Evolutionary conservation across 768 basidiomycete genomes (phyloP), one percentile per base, ranked within the genome.

Genomic region (Gymnopilus junonius): DNA sequence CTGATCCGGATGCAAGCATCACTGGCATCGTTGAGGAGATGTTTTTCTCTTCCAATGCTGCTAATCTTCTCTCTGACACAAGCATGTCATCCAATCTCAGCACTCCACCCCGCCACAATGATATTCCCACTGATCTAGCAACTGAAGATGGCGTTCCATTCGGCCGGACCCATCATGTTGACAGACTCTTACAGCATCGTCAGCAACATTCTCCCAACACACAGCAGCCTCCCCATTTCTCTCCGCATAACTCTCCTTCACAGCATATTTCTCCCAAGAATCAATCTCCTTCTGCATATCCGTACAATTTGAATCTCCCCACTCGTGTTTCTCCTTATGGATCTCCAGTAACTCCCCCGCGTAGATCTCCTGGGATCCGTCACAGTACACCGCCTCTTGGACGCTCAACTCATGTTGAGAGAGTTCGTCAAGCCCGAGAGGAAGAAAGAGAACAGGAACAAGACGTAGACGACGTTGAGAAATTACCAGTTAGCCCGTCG

Each of bases 1-100:
- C 71, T 8, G 80, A 84, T 67, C 78, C 79, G 27, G 85, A 87
- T 63, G 77, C 83, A 59, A 90, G 87, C 70, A 86, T 91, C 66
- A 87, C 86, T 10, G 87, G 88, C n/a, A 80, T 90, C 29, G 89
- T 91, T 20, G 86, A 91, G 46, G 84, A 89, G 58, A 87, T 91
- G 80, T 80, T 91, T 61, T 82, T 84, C 55, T 76, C 77, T 48
- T 77, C 76, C 14, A 77, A 72, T 53, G 73, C 73, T n/a, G 67
- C 69, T 5, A 65, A 70, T 55, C 63, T 67, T 34, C 63, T 69
- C 31, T 65, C 62, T 21, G 71, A 73, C 35, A 57, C 56, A 8
- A 68, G 71, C 42, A 61, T 69, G 51, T 65, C 65, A 20, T 67
- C 73, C 14, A 69, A 61, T 61, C 71, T 70, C 34, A 78, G 69